These are phyloP conservation scores for Paraurostyla sp. DNA, from an alignment of 73 alveolate species.

Conservation along the genomic window DNA sequence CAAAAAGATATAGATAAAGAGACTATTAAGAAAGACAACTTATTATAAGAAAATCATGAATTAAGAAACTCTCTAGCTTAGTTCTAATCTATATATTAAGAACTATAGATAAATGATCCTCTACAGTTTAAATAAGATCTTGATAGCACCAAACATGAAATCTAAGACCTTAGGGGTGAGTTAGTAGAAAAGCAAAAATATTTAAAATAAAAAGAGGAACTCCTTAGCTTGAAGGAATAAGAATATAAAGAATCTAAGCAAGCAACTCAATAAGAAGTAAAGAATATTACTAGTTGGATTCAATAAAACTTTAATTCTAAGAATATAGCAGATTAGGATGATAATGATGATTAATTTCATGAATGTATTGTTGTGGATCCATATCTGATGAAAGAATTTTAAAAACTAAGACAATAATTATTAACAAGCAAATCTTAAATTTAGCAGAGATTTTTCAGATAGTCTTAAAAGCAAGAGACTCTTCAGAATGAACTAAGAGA, in stretches of 20 bases:
- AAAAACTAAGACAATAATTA: background rate
- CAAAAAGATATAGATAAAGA: conserved; percentile 46
- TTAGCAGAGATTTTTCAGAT: background rate
- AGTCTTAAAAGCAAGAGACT: background rate
- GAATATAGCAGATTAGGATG: background rate
- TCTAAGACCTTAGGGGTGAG: background rate
- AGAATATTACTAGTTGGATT: background rate
- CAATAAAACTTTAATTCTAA: background rate
- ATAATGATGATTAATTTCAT: background rate
- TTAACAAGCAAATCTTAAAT: background rate
- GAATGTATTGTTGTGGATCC: background rate
- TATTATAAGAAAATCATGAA: conserved; percentile 10
- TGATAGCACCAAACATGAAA: conserved; percentile 11
- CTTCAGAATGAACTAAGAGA: background rate
- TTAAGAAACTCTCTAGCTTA: background rate
- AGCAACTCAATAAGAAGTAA: background rate
- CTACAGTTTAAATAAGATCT: conserved; percentile 19
- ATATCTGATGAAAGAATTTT: background rate
- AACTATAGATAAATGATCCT: conserved; percentile 34
- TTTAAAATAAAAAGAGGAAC: conserved; percentile 1
- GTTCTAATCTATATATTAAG: background rate
- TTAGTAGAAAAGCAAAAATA: background rate
- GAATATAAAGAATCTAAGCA: background rate
- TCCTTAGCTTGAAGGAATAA: background rate
- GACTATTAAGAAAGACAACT: conserved; percentile 13